phyloP scores from a whole-genome alignment of 2,329 filamentous ascomycete species.

The Colletotrichum sp. region DNA sequence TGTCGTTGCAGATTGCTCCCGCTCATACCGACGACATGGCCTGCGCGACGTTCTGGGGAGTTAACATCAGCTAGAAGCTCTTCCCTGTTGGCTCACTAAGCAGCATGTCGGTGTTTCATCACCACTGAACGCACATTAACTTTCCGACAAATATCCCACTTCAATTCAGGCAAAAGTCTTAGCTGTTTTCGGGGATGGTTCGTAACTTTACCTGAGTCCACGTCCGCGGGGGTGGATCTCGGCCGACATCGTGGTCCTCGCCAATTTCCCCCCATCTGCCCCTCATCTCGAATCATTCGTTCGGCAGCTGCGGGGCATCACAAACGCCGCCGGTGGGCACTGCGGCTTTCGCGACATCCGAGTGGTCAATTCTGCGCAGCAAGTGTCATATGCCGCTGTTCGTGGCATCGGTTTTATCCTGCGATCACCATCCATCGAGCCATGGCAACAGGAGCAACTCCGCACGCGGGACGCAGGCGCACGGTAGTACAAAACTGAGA shows the following conservation, averaged over 20 bases:
- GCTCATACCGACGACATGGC: neutral
- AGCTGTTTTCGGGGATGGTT: neutral
- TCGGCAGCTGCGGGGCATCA: conserved; percentile 2
- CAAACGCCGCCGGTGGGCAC: neutral
- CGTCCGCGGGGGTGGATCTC: neutral
- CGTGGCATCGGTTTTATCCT: neutral
- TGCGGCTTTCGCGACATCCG: conserved; percentile 10
- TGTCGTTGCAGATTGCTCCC: neutral
- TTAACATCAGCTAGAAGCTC: neutral
- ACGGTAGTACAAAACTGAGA: neutral
- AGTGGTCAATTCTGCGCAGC: conserved; percentile 1
- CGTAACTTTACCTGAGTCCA: neutral
- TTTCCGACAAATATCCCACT: neutral
- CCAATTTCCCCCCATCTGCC: neutral
- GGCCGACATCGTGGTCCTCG: neutral
- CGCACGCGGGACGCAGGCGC: neutral
- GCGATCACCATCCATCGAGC: neutral
- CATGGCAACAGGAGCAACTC: conserved; percentile 16
- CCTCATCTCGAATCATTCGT: neutral
- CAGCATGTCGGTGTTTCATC: neutral
- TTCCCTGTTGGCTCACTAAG: neutral
- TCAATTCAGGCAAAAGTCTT: neutral
- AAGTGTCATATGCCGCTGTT: neutral
- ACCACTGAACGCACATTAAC: neutral
- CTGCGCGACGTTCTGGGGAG: neutral